phyloP scores from a whole-genome alignment of 225 moss, liverwort and hornwort genomes.

The Anthoceros angustus region DNA sequence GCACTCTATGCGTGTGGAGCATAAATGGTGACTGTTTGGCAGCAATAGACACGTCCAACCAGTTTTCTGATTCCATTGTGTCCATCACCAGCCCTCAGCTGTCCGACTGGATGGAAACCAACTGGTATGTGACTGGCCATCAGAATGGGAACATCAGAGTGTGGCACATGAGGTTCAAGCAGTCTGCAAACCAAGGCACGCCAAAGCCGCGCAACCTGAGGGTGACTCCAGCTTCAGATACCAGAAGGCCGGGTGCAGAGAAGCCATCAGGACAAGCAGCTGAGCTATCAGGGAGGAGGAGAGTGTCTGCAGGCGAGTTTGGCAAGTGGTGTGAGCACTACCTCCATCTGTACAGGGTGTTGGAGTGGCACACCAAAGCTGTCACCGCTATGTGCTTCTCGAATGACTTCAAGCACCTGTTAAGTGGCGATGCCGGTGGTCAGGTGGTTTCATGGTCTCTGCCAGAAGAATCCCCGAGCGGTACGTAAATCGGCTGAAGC shows the following conservation, averaged over 20 bases:
- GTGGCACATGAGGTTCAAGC: constrained; percentile 65
- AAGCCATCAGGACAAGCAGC: constrained; percentile 7
- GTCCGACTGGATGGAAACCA: constrained; percentile 77
- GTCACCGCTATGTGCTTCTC: constrained; percentile 75
- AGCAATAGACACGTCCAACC: constrained; percentile 59
- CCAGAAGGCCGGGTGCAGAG: constrained; percentile 8
- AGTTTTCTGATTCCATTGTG: constrained; percentile 46
- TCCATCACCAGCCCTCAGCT: constrained; percentile 79
- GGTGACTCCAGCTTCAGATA: neutral
- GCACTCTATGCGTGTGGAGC: constrained; percentile 77
- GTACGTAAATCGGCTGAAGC: neutral
- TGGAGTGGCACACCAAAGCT: constrained; percentile 76
- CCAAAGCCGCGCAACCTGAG: constrained; percentile 3
- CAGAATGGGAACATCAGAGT: constrained; percentile 68
- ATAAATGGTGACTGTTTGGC: constrained; percentile 95
- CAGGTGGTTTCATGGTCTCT: constrained; percentile 84
- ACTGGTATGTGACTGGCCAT: constrained; percentile 93
- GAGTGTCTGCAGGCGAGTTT: constrained; percentile 27
- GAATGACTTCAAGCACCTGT: constrained; percentile 81
- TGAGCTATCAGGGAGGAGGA: constrained; percentile 9
- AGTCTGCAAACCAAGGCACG: constrained; percentile 11
- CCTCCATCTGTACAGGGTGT: constrained; percentile 58
- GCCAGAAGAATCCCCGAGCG: constrained; percentile 43
- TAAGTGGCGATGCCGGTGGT: constrained; percentile 88
- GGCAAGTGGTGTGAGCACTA: constrained; percentile 84